Percentiles rank a stretch among this genome's conserved stretches.
These are phyloP conservation scores for Diplodia sapinea DNA, from an alignment of 2,329 filamentous ascomycete genomes.

Conservation along the genomic window DNA sequence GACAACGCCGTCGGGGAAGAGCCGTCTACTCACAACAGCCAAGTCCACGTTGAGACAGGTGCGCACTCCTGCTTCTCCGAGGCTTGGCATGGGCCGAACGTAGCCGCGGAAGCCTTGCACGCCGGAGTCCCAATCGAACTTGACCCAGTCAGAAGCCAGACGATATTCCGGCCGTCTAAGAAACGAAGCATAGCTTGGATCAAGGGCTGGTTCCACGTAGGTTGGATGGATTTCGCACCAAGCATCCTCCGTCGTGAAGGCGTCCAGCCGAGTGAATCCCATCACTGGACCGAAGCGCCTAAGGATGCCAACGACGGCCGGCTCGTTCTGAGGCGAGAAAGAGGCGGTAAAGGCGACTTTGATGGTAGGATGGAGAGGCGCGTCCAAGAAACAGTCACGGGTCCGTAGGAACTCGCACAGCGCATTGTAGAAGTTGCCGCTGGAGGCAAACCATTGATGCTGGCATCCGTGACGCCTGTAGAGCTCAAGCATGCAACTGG, in stretches of 20 bases:
- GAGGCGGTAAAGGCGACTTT: constrained; percentile 34
- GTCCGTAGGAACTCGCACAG: constrained; percentile 43
- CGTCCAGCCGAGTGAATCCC: constrained; percentile 35
- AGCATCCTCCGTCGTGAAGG: constrained; percentile 31
- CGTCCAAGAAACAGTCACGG: constrained; percentile 43
- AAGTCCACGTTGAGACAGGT: constrained; percentile 33
- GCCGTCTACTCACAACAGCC: constrained; percentile 33
- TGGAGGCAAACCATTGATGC: constrained; percentile 38
- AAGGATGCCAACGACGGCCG: constrained; percentile 36
- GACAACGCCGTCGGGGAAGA: constrained; percentile 39
- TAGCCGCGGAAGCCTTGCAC: constrained; percentile 37
- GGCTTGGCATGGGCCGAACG: constrained; percentile 29
- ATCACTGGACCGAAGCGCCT: constrained; percentile 38
- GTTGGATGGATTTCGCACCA: constrained; percentile 38
- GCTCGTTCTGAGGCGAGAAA: constrained; percentile 24
- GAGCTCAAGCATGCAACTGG: constrained; percentile 39
- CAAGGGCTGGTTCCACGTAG: constrained; percentile 31
- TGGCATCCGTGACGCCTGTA: constrained; percentile 35
- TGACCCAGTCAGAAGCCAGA: constrained; percentile 33
- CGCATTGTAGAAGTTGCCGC: constrained; percentile 38
- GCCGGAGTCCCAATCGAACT: constrained; percentile 37
- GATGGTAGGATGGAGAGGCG: constrained; percentile 33
- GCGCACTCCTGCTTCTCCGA: neutral
- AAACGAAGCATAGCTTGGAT: constrained; percentile 15
- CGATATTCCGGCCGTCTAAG: constrained; percentile 31